Evolutionary conservation across 2,329 filamentous ascomycete genomes (phyloP).

Genomic region (Aspergillus hortae): DNA sequence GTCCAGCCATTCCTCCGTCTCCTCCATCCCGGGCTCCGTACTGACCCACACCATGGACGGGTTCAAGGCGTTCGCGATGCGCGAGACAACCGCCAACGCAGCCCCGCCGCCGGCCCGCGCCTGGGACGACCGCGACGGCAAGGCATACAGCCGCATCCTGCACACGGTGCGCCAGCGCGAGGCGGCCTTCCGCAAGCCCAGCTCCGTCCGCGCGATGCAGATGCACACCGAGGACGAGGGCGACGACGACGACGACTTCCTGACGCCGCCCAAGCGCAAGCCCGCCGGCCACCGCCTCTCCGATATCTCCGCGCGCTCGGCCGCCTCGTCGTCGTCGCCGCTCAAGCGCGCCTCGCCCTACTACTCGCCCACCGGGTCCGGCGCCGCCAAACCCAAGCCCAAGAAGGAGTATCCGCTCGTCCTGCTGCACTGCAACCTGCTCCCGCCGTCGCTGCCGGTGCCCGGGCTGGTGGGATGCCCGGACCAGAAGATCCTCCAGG

Average conservation of each 20-base stretch:
- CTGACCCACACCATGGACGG: constrained; percentile 29
- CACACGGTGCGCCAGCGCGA: constrained; percentile 32
- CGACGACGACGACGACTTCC: constrained; percentile 32
- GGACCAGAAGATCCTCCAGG: constrained; percentile 44
- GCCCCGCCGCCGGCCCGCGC: constrained; percentile 8
- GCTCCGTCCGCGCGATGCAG: constrained; percentile 44
- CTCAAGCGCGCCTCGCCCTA: constrained; percentile 30
- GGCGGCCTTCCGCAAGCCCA: constrained; percentile 42
- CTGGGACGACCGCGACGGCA: constrained; percentile 18
- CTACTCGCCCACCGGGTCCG: constrained; percentile 28
- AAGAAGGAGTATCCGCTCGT: constrained; percentile 55
- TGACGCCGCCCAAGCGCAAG: constrained; percentile 33
- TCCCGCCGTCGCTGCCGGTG: constrained; percentile 52
- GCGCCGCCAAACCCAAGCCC: constrained; percentile 29
- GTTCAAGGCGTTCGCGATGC: constrained; percentile 18
- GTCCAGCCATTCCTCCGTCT: constrained; percentile 41
- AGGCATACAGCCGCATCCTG: constrained; percentile 15
- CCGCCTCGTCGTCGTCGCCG: constrained; percentile 29
- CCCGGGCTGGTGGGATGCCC: constrained; percentile 32
- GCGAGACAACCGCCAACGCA: constrained; percentile 17
- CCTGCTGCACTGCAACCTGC: constrained; percentile 57
- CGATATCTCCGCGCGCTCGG: constrained; percentile 29
- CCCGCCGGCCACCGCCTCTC: constrained; percentile 24
- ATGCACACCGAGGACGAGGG: constrained; percentile 43
- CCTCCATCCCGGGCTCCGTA: constrained; percentile 39